phyloP scores from a whole-genome alignment of 768 basidiomycete species.

The Tricholoma terreum region DNA sequence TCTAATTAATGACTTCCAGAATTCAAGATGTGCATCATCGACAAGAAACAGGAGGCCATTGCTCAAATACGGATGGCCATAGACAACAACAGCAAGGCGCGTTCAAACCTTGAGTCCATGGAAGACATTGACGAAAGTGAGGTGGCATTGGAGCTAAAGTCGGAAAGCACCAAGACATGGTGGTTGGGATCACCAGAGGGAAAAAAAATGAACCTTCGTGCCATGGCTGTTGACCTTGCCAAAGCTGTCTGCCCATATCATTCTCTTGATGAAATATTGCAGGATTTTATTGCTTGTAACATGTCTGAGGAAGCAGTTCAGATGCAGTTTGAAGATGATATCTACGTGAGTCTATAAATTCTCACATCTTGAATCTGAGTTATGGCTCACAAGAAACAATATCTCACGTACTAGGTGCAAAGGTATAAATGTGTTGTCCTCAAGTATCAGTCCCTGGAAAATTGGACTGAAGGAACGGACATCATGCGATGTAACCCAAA shows the following conservation, averaged over 20 bases:
- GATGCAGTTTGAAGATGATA: constrained; percentile 12
- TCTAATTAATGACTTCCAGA: constrained; percentile 1
- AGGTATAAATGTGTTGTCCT: no score
- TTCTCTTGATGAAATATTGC: constrained; percentile 9
- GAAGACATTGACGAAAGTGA: background rate
- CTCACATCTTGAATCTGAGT: background rate
- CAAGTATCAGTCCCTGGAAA: no score
- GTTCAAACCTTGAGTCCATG: background rate
- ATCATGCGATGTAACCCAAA: no score
- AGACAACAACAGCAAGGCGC: constrained; percentile 15
- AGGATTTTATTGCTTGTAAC: constrained; percentile 9
- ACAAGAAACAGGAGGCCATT: constrained; percentile 27
- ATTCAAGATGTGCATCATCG: constrained; percentile 21
- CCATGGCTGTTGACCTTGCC: background rate
- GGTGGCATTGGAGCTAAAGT: background rate
- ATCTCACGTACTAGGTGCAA: no score
- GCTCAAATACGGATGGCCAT: constrained; percentile 25
- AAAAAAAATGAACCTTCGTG: background rate
- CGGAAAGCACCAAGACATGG: no score
- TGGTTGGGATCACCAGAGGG: background rate
- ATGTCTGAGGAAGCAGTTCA: constrained; percentile 13
- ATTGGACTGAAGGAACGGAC: no score
- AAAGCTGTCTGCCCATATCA: background rate
- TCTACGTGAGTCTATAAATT: constrained; percentile 9
- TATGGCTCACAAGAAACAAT: no score